Percentiles rank a stretch among this genome's conserved stretches.
Conservation (phyloP, 2,329 filamentous ascomycete species). For the Pseudohalonectria lignicola region DNA sequence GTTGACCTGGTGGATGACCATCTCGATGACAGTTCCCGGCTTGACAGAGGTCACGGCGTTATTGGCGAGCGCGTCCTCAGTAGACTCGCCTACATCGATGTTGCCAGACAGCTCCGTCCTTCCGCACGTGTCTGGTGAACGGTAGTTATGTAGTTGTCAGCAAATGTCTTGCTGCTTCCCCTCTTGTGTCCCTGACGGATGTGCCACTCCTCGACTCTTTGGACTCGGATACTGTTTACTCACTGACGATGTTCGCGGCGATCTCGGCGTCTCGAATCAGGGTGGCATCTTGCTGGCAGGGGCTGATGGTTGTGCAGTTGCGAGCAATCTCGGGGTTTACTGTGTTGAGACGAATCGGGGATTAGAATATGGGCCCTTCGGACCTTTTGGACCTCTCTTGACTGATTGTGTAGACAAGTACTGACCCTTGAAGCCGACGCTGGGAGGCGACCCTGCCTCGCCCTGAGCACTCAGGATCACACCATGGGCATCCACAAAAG, state of each 20-base stretch:
- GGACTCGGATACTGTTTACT: slow-evolving; percentile 10
- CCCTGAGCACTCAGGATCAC: slow-evolving; percentile 9
- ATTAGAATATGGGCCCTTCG: no score
- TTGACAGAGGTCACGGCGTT: slow-evolving; percentile 36
- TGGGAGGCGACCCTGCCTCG: slow-evolving; percentile 6
- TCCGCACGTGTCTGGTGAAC: slow-evolving; percentile 34
- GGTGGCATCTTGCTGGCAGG: slow-evolving; percentile 40
- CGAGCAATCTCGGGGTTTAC: slow-evolving; percentile 38
- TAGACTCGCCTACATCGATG: slow-evolving; percentile 49
- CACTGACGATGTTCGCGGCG: slow-evolving; percentile 36
- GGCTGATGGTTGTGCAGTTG: slow-evolving; percentile 10
- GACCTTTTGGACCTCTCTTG: not conserved
- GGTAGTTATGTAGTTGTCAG: no score
- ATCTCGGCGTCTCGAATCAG: slow-evolving; percentile 49
- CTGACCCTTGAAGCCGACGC: slow-evolving; percentile 8
- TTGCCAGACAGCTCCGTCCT: slow-evolving; percentile 48
- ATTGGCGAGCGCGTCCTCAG: slow-evolving; percentile 36
- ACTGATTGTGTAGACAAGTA: not conserved
- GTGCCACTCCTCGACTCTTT: not conserved
- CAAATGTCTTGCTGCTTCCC: no score
- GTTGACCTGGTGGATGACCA: slow-evolving; percentile 43
- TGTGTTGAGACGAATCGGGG: slow-evolving; percentile 9
- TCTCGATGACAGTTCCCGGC: slow-evolving; percentile 28
- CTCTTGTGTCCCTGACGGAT: no score
- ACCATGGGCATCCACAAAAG: slow-evolving; percentile 7